Base-by-base conservation (phyloP, 179 eudicot genomes). In the Gypsophila paniculata region DNA sequence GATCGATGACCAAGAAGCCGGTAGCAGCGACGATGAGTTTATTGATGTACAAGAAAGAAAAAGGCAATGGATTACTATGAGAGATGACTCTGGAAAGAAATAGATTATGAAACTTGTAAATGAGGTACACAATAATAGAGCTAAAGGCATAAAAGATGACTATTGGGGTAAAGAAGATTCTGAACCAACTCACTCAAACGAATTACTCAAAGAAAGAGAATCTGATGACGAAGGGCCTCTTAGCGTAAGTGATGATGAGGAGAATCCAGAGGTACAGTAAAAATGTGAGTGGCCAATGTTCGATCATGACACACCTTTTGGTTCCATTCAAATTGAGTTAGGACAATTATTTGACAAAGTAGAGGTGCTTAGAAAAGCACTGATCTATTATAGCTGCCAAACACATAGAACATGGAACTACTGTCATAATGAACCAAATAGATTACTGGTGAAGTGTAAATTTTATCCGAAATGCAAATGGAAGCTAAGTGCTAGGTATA, bases 11-110 rank as follows among this genome's bases (percentile, higher is more conserved):
- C 0, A 25, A 34, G 72, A 69, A 9, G 72, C 18, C 1, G 62
- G 72, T 32, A 53, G 72, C 34, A 69, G 62, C 1, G 72, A 53
- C n/a, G 62, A 69, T 69, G 42, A 36, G 42, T 36, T 36, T 36
- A 36, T 36, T 7, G 7, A 2, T 36, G 42, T 36, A 36, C 42
- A 36, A 6, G 44, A 54, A 32, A 53, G 6, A n/a, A 69, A 69
- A 12, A 69, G 5, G 11, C 25, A 53, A 3, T 69, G 72, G 72
- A 15, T 69, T 8, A 17, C 8, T 9, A 32, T 23, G 9, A 53
- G 48, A 54, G 25, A 69, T 21, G 8, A 14, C 8, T 49, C 60
- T 22, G 59, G 42, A 21, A 68, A 49, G 11, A 67, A 23, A 14
- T 21, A 15, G 0, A 51, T 68, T 1, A 23, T 12, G 52, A 51